Percentiles rank a stretch among this genome's conserved stretches.
Conservation (phyloP, 1,284 basidiomycete species). For the Boletus sp. region DNA sequence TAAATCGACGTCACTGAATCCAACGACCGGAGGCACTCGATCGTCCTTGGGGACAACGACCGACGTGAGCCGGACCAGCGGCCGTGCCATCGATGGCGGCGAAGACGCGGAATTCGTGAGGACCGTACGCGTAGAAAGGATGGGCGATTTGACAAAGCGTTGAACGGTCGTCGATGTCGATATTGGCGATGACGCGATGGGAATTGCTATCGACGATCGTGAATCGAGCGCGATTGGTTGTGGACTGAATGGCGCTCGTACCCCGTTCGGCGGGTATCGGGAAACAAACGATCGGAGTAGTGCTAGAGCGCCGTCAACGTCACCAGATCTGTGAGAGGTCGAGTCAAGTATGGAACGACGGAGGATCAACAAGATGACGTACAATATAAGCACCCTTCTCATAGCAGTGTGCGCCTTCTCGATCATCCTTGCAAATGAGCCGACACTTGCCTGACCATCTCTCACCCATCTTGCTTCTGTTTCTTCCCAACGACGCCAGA, state of each 20-base stretch:
- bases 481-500: constrained; percentile 62
- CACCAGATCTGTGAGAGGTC: constrained; percentile 46
- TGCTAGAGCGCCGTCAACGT: constrained; percentile 55
- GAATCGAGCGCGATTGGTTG: not conserved
- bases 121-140: constrained; percentile 58
- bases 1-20: constrained; percentile 66
- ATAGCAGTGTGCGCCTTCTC: constrained; percentile 68
- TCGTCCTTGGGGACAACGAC: constrained; percentile 63
- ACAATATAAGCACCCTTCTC: constrained; percentile 66
- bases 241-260: constrained; percentile 18
- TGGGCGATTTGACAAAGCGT: constrained; percentile 42
- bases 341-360: constrained; percentile 5
- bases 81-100: constrained; percentile 45
- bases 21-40: constrained; percentile 66
- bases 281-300: constrained; percentile 58
- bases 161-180: constrained; percentile 10
- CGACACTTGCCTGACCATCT: constrained; percentile 28
- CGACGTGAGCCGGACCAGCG: constrained; percentile 65
- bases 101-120: constrained; percentile 39
- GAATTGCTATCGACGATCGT: not conserved
- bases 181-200: constrained; percentile 6
- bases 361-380: constrained; percentile 34
- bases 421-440: constrained; percentile 44
- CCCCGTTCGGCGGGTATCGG: constrained; percentile 58
- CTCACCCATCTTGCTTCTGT: constrained; percentile 43